phyloP scores from a whole-genome alignment of 345 rosid genomes.

The Triadica sebifera region DNA sequence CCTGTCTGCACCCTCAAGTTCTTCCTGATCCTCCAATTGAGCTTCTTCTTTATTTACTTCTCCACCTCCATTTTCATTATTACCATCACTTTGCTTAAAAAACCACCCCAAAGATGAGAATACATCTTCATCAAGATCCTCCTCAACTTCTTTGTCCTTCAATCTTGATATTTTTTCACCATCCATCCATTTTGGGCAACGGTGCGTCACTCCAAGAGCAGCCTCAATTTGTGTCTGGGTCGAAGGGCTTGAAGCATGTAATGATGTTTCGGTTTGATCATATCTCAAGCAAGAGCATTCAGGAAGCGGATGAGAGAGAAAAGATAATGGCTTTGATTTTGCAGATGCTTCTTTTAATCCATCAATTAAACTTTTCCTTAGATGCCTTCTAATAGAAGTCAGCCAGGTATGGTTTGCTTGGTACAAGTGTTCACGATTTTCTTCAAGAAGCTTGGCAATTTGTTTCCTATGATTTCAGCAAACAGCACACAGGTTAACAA shows the following conservation, averaged over 20 bases:
- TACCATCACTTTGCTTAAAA: slow-evolving; percentile 45
- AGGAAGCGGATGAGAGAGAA: slow-evolving; percentile 80
- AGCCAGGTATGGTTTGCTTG: slow-evolving; percentile 87
- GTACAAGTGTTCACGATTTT: slow-evolving; percentile 61
- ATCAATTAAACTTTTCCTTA: slow-evolving; percentile 63
- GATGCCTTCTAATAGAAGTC: slow-evolving; percentile 60
- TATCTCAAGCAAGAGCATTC: slow-evolving; percentile 74
- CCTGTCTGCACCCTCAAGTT: slow-evolving; percentile 64
- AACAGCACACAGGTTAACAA: not conserved
- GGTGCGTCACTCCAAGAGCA: slow-evolving; percentile 52
- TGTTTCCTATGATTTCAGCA: slow-evolving; percentile 46
- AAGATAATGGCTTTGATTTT: slow-evolving; percentile 53
- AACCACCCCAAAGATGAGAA: slow-evolving; percentile 64
- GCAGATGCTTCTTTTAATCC: slow-evolving; percentile 57
- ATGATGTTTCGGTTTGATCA: slow-evolving; percentile 20
- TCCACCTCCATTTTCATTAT: slow-evolving; percentile 55
- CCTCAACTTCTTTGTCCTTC: slow-evolving; percentile 69
- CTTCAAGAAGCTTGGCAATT: slow-evolving; percentile 61
- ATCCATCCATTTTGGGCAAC: slow-evolving; percentile 82
- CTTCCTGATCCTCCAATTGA: slow-evolving; percentile 88
- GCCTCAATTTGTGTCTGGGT: slow-evolving; percentile 38
- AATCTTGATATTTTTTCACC: slow-evolving; percentile 28
- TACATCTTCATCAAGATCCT: slow-evolving; percentile 76
- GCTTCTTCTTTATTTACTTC: slow-evolving; percentile 72
- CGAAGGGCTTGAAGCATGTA: slow-evolving; percentile 33